These are phyloP conservation scores for Salix purpurea DNA, from an alignment of 345 rosid species.

Conservation along the genomic window DNA sequence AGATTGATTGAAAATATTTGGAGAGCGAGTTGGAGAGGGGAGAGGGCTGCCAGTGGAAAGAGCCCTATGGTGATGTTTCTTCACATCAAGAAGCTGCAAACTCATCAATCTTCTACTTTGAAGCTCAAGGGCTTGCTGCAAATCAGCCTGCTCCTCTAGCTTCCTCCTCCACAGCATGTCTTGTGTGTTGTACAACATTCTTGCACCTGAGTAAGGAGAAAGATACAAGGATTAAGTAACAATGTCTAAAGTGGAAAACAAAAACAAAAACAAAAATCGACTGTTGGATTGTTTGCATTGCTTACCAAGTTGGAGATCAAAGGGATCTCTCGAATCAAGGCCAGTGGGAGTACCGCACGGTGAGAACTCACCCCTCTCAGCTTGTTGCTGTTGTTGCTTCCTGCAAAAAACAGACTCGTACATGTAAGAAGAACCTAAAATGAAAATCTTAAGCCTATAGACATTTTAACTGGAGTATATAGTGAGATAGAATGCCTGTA, in stretches of 20 bases:
- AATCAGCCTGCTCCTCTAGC: constrained; percentile 68
- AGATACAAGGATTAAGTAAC: not conserved
- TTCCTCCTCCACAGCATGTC: constrained; percentile 73
- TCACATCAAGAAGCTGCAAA: constrained; percentile 75
- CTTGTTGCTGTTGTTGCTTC: constrained; percentile 44
- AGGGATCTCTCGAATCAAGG: constrained; percentile 68
- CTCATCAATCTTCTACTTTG: constrained; percentile 75
- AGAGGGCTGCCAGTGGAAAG: constrained; percentile 59
- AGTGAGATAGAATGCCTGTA: constrained; percentile 47
- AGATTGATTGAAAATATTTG: constrained; percentile 50
- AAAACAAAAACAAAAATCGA: not conserved
- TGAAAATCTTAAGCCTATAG: not conserved
- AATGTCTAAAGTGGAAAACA: not conserved
- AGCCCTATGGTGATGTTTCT: constrained; percentile 65
- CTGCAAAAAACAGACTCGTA: constrained; percentile 22
- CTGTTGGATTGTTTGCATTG: not conserved
- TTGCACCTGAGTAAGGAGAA: constrained; percentile 38
- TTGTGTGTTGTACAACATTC: constrained; percentile 59
- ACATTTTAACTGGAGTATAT: not conserved
- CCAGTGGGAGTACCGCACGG: constrained; percentile 70
- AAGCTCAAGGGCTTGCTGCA: constrained; percentile 69
- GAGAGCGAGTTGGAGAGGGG: constrained; percentile 49
- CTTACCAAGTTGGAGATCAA: constrained; percentile 53
- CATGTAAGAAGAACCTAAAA: not conserved
- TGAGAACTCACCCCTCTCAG: constrained; percentile 59